Conservation (phyloP, 352 stramenopile species). For the Pythium coloratum region DNA sequence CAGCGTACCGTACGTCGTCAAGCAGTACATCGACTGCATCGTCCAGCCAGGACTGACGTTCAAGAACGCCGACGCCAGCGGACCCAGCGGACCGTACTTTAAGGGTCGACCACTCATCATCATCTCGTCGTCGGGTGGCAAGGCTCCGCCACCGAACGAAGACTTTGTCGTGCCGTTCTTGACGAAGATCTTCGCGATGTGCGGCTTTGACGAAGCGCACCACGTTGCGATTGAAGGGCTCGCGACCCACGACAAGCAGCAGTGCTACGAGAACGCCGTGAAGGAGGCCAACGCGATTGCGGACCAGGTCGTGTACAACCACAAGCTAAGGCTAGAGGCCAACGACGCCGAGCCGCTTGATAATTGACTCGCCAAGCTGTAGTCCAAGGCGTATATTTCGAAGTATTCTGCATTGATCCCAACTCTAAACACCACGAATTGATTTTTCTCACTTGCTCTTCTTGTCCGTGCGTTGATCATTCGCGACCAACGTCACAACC, state of each 20-base stretch:
- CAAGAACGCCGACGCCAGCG: conserved; percentile 58
- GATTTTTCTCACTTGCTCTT: conserved; percentile 12
- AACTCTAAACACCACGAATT: not conserved
- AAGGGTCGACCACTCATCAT: conserved; percentile 61
- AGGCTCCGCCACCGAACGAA: conserved; percentile 49
- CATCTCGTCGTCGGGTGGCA: conserved; percentile 74
- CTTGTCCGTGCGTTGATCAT: conserved; percentile 6
- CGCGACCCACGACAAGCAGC: conserved; percentile 63
- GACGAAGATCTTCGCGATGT: conserved; percentile 77
- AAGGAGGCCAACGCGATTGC: conserved; percentile 55
- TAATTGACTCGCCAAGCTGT: not conserved
- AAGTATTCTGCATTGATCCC: not conserved
- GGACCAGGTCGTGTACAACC: conserved; percentile 53
- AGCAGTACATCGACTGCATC: conserved; percentile 85
- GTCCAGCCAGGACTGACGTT: conserved; percentile 72
- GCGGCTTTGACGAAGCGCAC: conserved; percentile 64
- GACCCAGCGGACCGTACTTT: conserved; percentile 60
- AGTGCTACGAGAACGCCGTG: conserved; percentile 59
- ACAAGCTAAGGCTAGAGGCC: conserved; percentile 52
- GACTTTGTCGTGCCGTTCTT: conserved; percentile 75
- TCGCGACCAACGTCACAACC: conserved; percentile 29
- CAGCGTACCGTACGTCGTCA: conserved; percentile 74
- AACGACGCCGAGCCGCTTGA: conserved; percentile 27
- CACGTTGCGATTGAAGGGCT: conserved; percentile 66
- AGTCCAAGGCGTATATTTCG: not conserved